Evolutionary conservation across 441 rosid species (phyloP), one percentile per base, ranked within the genome.

Genomic region (Adansonia rubrostipa): DNA sequence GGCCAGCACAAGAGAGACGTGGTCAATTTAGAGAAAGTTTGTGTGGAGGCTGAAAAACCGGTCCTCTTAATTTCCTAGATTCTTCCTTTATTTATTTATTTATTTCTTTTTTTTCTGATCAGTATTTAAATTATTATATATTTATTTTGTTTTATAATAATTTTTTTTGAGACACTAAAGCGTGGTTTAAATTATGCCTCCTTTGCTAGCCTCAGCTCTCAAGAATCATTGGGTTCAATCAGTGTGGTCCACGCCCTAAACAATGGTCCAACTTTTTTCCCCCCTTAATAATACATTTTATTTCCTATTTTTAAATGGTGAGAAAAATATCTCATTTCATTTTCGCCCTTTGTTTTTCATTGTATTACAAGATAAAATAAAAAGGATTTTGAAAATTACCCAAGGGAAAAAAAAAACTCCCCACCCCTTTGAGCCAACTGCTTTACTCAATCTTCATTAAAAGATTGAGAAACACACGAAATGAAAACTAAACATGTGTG

Each of bases 11-110:
- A 11, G 15, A 11, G 67, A 51, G 66, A 56, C 75, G 74, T 73
- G 81, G 84, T 85, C 88, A 82, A 82, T 40, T 72, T 4, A 44
- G 4, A 78, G 45, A n/a, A 6, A 15, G 8, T 24, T 24, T 24
- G 6, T 61, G 24, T 24, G 17, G n/a, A 61, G 14, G 42, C n/a
- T 11, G 17, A 13, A 24, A 61, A 61, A 24, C 11, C 66, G 17
- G n/a, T 36, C 48, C n/a, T 1, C 44, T 9, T 71, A 24, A 8
- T 75, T 75, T 61, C 78, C 0, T 13, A 28, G 58, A 48, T 48
- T 75, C 13, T 24, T 14, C 58, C 19, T 1, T 0, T 19, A 2
- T 17, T 57, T 20, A 7, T 58, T 8, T 19, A 3, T 58, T 58
- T 40, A 40, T 3, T 58, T 0, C 7, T 2, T 17, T 17, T 2